Percentiles rank a stretch among this genome's conserved stretches.
Evolutionary conservation across 106 monocot species (phyloP).

Genomic region (Dioscorea alata): DNA sequence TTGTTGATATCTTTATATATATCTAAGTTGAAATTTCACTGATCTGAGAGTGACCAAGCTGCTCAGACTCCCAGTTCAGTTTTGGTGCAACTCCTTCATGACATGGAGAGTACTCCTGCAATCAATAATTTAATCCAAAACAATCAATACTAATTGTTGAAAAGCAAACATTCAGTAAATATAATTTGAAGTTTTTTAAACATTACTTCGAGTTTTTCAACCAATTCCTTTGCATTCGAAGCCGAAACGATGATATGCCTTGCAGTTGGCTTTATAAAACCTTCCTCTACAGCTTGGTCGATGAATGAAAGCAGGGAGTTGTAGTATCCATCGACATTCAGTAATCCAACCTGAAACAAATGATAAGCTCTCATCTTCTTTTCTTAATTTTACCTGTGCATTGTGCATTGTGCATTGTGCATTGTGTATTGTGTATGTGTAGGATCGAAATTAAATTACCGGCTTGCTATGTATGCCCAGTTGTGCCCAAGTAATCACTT

Average conservation of each 20-base stretch:
- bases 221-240: slow-evolving; percentile 49
- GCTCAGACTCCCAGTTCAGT: not conserved
- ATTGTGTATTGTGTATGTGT: no score
- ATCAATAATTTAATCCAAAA: no score
- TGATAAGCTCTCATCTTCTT: not conserved
- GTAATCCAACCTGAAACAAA: slow-evolving; percentile 59
- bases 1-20: no score
- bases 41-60: no score
- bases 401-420: no score
- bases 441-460: not conserved
- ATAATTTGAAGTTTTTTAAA: not conserved
- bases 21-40: no score
- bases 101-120: no score
- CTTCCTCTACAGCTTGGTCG: slow-evolving; percentile 83
- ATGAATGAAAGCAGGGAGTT: slow-evolving; percentile 70
- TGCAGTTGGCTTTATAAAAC: slow-evolving; percentile 65
- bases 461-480: slow-evolving; percentile 8
- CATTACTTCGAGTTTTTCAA: slow-evolving; percentile 69
- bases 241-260: slow-evolving; percentile 63
- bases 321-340: slow-evolving; percentile 96
- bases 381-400: not conserved
- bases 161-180: no score
- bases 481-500: slow-evolving; percentile 7
- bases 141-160: no score
- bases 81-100: no score